Conservation (phyloP, 179 eudicot species). For the Spergularia azorica region DNA sequence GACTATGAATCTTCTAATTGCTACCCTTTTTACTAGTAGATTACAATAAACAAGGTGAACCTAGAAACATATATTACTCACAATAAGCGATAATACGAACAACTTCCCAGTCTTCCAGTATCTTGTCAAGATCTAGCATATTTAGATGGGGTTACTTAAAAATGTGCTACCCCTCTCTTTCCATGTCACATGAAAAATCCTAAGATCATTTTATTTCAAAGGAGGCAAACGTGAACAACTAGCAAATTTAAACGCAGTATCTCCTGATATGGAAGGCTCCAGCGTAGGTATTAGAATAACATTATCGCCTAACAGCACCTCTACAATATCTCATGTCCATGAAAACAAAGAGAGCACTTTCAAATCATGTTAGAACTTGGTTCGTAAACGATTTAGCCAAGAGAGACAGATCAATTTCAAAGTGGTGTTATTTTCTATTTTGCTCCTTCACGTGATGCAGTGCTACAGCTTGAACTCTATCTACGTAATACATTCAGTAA, state of each 20-base stretch:
- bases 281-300: background rate
- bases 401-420: background rate
- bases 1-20: no score
- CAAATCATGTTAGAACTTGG: background rate
- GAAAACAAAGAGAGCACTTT: background rate
- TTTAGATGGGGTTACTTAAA: background rate
- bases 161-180: background rate
- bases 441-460: background rate
- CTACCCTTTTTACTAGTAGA: no score
- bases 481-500: background rate
- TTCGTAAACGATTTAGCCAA: background rate
- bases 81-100: no score
- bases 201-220: background rate
- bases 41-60: no score
- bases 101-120: background rate
- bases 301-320: background rate
- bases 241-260: background rate
- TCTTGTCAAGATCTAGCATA: background rate
- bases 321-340: background rate
- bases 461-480: slow-evolving; percentile 1
- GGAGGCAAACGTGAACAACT: background rate
- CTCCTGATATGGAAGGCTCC: slow-evolving; percentile 7
- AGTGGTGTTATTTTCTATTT: background rate
- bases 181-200: background rate
- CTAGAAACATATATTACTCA: no score